phyloP scores from a whole-genome alignment of 2,329 filamentous ascomycete genomes.

The Davidsoniella australis region DNA sequence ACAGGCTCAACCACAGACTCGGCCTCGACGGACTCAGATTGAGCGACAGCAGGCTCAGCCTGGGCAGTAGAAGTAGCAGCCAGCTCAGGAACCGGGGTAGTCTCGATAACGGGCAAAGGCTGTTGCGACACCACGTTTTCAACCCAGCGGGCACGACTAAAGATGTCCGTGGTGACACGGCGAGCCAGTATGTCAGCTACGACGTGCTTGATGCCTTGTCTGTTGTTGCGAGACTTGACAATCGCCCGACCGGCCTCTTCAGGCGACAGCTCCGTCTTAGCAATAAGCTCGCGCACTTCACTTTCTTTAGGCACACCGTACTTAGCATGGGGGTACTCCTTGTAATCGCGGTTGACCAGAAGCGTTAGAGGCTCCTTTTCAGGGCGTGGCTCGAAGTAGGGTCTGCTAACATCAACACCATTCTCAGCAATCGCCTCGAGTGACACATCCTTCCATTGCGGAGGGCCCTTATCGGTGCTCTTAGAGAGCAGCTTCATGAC shows the following conservation, averaged over 20 bases:
- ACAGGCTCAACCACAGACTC: not conserved
- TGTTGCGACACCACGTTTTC: not conserved
- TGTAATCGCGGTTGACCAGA: slow-evolving; percentile 45
- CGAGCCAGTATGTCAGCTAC: slow-evolving; percentile 50
- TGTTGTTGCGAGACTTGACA: slow-evolving; percentile 38
- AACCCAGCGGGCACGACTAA: slow-evolving; percentile 28
- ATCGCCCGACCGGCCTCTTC: slow-evolving; percentile 48
- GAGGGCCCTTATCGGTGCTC: no score
- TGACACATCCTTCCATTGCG: slow-evolving; percentile 52
- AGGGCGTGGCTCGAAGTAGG: slow-evolving; percentile 44
- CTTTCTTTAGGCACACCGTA: slow-evolving; percentile 60
- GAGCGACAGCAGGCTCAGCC: no score
- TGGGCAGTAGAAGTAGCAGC: no score
- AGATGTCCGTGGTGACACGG: slow-evolving; percentile 34
- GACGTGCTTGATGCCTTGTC: slow-evolving; percentile 53
- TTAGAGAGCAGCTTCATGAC: slow-evolving; percentile 61
- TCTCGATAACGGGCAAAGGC: no score
- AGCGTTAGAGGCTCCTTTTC: slow-evolving; percentile 34
- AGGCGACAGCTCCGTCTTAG: slow-evolving; percentile 23
- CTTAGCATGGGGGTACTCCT: slow-evolving; percentile 52
- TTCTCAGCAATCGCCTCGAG: slow-evolving; percentile 44
- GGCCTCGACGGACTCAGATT: not conserved
- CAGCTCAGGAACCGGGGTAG: no score
- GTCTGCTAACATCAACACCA: slow-evolving; percentile 34
- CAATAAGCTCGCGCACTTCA: slow-evolving; percentile 33